phyloP scores from a whole-genome alignment of 2,329 filamentous ascomycete species.

The Colletotrichum endophyticum region DNA sequence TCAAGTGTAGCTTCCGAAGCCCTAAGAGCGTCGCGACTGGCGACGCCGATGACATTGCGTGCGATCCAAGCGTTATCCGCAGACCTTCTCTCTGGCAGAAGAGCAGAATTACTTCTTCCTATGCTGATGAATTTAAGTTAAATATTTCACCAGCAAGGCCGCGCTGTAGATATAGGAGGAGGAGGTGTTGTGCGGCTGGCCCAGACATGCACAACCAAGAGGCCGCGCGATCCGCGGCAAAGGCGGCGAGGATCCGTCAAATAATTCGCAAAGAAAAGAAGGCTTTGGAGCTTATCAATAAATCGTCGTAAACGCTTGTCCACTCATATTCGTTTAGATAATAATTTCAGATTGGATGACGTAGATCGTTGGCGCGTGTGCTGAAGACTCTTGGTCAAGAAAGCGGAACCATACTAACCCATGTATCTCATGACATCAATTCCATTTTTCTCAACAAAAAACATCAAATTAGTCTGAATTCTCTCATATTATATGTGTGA shows the following conservation, averaged over 20 bases:
- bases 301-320: neutral
- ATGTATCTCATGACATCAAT: neutral
- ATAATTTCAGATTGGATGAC: neutral
- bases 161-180: neutral
- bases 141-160: neutral
- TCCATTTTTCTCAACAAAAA: neutral
- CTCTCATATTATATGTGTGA: neutral
- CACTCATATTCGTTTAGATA: neutral
- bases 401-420: neutral
- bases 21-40: neutral
- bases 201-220: neutral
- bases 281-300: neutral
- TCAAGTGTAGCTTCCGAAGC: neutral
- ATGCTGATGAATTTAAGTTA: neutral
- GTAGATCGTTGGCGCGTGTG: neutral
- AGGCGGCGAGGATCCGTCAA: neutral
- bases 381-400: neutral
- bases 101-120: neutral
- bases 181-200: neutral
- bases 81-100: neutral
- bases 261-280: neutral
- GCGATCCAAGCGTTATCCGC: neutral
- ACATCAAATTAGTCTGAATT: neutral
- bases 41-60: neutral
- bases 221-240: neutral